Conservation (phyloP, 176 grass and related monocot species). For the Aechmea fasciata region DNA sequence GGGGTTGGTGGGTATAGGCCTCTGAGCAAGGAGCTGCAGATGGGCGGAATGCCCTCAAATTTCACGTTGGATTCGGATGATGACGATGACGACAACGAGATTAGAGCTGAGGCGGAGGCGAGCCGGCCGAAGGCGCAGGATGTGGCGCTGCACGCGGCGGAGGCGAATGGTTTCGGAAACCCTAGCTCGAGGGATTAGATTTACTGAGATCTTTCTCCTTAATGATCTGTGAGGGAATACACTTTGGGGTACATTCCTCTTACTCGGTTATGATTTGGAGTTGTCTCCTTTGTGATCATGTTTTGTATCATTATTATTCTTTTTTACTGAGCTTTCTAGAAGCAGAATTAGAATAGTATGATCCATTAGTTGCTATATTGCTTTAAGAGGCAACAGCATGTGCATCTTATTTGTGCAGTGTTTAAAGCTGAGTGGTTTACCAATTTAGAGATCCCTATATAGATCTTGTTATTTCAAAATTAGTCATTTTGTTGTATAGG, state of each 20-base stretch:
- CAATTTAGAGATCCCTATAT: neutral
- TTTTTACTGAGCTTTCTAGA: too few relatives aligned
- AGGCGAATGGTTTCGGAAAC: constrained; percentile 20
- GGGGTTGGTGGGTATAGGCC: constrained; percentile 41
- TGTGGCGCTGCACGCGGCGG: constrained; percentile 24
- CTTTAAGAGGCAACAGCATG: neutral
- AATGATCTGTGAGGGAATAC: too few relatives aligned
- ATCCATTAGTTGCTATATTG: neutral
- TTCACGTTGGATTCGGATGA: constrained; percentile 78
- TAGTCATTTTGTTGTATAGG: neutral
- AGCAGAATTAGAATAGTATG: neutral
- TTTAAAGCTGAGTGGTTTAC: neutral
- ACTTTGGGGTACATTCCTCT: too few relatives aligned
- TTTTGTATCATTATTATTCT: too few relatives aligned
- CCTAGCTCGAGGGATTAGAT: constrained; percentile 20
- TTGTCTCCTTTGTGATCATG: too few relatives aligned
- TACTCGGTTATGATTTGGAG: too few relatives aligned
- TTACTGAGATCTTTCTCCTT: constrained; percentile 12
- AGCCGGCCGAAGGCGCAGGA: constrained; percentile 30
- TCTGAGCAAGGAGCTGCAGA: constrained; percentile 70
- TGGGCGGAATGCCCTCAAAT: constrained; percentile 40
- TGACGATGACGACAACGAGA: constrained; percentile 65
- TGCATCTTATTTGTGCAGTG: neutral
- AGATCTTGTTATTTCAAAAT: neutral
- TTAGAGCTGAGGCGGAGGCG: constrained; percentile 2